phyloP scores from a whole-genome alignment of 2,329 filamentous ascomycete species.

The Penicillium nordicum region DNA sequence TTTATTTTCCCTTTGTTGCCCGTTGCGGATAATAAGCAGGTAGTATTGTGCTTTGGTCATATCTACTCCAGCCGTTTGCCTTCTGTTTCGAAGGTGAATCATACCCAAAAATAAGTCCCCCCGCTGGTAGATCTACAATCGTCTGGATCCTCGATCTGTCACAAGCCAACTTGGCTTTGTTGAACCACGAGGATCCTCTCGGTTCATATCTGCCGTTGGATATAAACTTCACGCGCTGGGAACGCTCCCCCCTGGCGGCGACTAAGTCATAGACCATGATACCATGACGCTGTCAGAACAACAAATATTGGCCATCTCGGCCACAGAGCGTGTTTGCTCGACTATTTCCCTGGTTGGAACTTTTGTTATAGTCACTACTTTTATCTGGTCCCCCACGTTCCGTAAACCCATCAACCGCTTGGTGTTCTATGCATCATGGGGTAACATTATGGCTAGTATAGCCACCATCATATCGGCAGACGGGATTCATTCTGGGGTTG shows the following conservation, averaged over 20 bases:
- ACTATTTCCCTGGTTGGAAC: constrained; percentile 68
- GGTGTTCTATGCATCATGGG: constrained; percentile 78
- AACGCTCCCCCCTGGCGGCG: no score
- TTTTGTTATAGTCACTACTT: constrained; percentile 68
- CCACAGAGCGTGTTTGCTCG: constrained; percentile 66
- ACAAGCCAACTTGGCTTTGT: not conserved
- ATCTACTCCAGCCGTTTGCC: not conserved
- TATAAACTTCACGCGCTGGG: not conserved
- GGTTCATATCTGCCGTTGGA: not conserved
- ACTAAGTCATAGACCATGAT: constrained; percentile 8
- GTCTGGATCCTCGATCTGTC: not conserved
- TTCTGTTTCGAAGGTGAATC: not conserved
- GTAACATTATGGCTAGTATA: constrained; percentile 74
- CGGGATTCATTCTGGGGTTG: constrained; percentile 51
- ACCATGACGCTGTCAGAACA: constrained; percentile 27
- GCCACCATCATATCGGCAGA: constrained; percentile 69
- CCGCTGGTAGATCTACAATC: not conserved
- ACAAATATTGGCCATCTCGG: constrained; percentile 54
- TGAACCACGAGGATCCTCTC: not conserved
- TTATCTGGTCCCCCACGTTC: constrained; percentile 64
- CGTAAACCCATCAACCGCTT: constrained; percentile 84
- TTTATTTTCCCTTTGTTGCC: not conserved
- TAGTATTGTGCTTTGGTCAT: not conserved
- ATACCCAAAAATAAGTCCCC: not conserved
- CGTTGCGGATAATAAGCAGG: not conserved